Evolutionary conservation across 805 yeast species (phyloP).

Genomic region (Hyphopichia homilentoma): DNA sequence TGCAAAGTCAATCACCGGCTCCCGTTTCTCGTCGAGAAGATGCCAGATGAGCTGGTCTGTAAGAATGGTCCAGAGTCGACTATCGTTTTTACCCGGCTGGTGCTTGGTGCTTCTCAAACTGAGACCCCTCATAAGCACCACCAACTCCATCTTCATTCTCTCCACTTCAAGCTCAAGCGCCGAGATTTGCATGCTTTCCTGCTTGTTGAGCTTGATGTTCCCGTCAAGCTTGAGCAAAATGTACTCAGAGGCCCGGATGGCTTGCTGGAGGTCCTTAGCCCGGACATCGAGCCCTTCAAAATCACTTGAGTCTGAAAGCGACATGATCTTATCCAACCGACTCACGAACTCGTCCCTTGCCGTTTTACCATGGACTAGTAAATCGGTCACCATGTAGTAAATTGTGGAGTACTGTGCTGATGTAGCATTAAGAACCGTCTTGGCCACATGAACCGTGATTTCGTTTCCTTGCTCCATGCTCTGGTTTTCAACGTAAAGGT

Average conservation of each 20-base stretch:
- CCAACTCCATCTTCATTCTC: slow-evolving; percentile 28
- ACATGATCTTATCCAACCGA: slow-evolving; percentile 33
- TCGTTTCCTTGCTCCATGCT: slow-evolving; percentile 21
- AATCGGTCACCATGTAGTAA: slow-evolving; percentile 31
- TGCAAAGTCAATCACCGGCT: slow-evolving; percentile 68
- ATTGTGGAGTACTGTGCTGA: slow-evolving; percentile 36
- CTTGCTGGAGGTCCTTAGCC: slow-evolving; percentile 26
- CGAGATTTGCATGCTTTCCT: slow-evolving; percentile 17
- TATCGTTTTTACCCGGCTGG: slow-evolving; percentile 15
- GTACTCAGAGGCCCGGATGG: slow-evolving; percentile 25
- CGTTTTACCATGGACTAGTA: slow-evolving; percentile 26
- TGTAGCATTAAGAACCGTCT: slow-evolving; percentile 35
- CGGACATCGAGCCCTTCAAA: slow-evolving; percentile 30
- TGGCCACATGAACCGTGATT: slow-evolving; percentile 30
- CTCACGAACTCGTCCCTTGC: slow-evolving; percentile 31
- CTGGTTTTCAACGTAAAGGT: slow-evolving; percentile 35
- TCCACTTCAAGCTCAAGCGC: slow-evolving; percentile 31
- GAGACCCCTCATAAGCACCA: slow-evolving; percentile 30
- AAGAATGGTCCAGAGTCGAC: slow-evolving; percentile 21
- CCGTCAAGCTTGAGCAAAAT: slow-evolving; percentile 39
- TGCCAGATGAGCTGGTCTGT: slow-evolving; percentile 73
- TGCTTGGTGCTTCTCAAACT: slow-evolving; percentile 18
- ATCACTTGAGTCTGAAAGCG: slow-evolving; percentile 34
- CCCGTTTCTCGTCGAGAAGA: slow-evolving; percentile 54
- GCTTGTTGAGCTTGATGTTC: slow-evolving; percentile 16